Evolutionary conservation across 2,329 filamentous ascomycete genomes (phyloP), one percentile per base, ranked within the genome.

Genomic region (Rutstroemia sp.): DNA sequence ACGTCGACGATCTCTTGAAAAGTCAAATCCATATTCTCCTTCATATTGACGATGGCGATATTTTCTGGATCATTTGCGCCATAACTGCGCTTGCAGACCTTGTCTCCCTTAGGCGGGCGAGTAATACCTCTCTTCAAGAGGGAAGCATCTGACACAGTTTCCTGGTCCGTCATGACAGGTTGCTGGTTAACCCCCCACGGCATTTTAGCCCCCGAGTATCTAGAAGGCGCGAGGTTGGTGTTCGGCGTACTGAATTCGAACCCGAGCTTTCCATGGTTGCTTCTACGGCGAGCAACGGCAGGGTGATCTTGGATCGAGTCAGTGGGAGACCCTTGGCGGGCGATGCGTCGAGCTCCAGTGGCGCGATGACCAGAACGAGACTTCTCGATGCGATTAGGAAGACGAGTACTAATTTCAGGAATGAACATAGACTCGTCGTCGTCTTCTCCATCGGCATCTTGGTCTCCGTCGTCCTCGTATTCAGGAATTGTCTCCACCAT

Each of bases 41-140:
- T 60, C 52, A 67, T 41, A 16, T 70, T 64, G 54, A 70, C 65
- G 39, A 70, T 69, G 1, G 21, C 47, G 10, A 70, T 62, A 18
- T 70, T 70, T 42, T 68, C 67, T 0, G 68, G 68, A 34, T 70
- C 67, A 21, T 62, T 69, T 0, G 63, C 66, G 8, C 67, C 68
- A 38, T 62, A 64, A 34, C 60, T 65, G 34, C 67, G 58, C 54
- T 64, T 65, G 50, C 58, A 59, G 25, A 66, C 53, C 27, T 57
- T 59, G 4, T 59, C 57, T 14, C 49, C 52, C 0, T 57, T 50
- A 1, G 53, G 46, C 7, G 54, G 58, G n/a, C 61, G 60, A 2
- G 49, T 56, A 3, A 68, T 47, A 16, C 60, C 59, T 27, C 63
- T 61, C 60, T 69, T 69, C n/a, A 59, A 19, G 5, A 67, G 56